Evolutionary conservation across 106 monocot species (phyloP), one percentile per base, ranked within the genome.

Genomic region (Alisma plantagoaquatica): DNA sequence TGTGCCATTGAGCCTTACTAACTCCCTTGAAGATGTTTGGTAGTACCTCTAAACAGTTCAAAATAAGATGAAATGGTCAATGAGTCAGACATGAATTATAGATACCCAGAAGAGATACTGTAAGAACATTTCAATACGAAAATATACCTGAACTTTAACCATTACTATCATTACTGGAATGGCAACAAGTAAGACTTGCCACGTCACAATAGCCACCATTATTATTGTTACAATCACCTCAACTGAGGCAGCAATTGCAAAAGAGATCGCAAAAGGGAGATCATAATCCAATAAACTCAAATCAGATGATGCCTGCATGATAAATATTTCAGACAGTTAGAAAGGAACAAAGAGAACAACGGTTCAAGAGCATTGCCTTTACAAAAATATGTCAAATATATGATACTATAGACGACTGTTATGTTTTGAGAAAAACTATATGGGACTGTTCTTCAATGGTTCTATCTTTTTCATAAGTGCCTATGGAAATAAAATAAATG

Each of bases 1-100:
- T 15, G 91, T 92, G 54, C 91, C 91, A 57, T 92, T 92, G 38
- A 92, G 85, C 47, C 91, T 75, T 28, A 86, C 82, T 2, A 92
- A 67, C 57, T 92, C 86, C 61, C 86, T 78, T 41, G 91, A 85
- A 0, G 91, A 82, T 4, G 78, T 69, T 57, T 86, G 50, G 54
- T 92, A 86, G 58, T 86, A 92, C 57, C 67, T 73, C 86, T 92
- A 33, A 30, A n/a, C n/a, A 63, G 33, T 26, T 49, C 18, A 51
- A 26, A 33, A 23, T 0, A 46, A 53, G 9, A 17, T 31, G 14
- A 38, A 38, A 38, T 38, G 14, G 9, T 7, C 14, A 14, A 38
- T 6, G 35, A 38, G 6, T 7, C 35, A 38, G 9, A 38, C 35
- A 38, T 38, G 35, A 6, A 14, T 38, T 38, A 6, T n/a, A 38